Conservation (phyloP, 306 rosid genomes). For the Quercus parvula region DNA sequence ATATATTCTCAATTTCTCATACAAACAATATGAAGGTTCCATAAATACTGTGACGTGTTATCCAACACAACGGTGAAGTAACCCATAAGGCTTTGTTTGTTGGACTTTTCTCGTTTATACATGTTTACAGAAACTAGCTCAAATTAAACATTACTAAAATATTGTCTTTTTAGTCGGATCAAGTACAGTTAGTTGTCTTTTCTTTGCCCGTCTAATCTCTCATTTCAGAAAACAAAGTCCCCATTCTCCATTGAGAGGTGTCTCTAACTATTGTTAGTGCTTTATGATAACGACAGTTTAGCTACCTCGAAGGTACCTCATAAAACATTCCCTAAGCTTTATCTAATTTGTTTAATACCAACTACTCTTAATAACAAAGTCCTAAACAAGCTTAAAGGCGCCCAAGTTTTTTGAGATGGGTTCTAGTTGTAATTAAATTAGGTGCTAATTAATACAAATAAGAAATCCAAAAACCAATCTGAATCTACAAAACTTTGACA, state of each 20-base stretch:
- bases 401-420: neutral
- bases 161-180: conserved; percentile 8
- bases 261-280: conserved; percentile 35
- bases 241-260: conserved; percentile 34
- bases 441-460: no score
- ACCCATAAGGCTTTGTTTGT: conserved; percentile 43
- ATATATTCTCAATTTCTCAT: no score
- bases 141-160: conserved; percentile 15
- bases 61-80: conserved; percentile 48
- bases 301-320: conserved; percentile 36
- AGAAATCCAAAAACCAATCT: neutral
- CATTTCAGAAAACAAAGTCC: conserved; percentile 41
- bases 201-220: conserved; percentile 30
- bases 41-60: conserved; percentile 35
- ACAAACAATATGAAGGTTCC: conserved; percentile 1
- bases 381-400: neutral
- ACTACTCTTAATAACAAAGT: neutral
- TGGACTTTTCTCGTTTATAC: conserved; percentile 30
- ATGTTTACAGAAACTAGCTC: conserved; percentile 21
- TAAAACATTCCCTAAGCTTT: neutral
- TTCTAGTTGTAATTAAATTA: no score
- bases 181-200: conserved; percentile 57
- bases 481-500: neutral
- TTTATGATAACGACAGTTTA: conserved; percentile 42
- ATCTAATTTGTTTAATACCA: conserved; percentile 1